These are phyloP conservation scores for Sequoiadendron giganteum DNA, from an alignment of 75 land plant species.

Conservation along the genomic window DNA sequence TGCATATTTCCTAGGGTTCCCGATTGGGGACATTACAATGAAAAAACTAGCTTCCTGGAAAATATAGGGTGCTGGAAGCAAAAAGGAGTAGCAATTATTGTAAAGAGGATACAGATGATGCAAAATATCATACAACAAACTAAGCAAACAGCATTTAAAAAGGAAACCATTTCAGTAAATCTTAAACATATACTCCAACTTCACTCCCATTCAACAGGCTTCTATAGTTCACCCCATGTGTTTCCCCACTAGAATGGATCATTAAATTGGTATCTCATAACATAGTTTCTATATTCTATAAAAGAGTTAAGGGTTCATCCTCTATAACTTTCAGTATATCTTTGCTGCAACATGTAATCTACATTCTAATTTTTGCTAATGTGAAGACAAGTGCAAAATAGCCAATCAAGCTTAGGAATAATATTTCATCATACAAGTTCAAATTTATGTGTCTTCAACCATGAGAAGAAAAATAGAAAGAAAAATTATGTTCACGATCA, in stretches of 20 bases:
- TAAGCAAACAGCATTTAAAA: too few relatives aligned
- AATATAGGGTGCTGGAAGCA: too few relatives aligned
- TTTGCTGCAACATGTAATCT: neutral
- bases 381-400: neutral
- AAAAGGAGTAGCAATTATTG: too few relatives aligned
- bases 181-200: neutral
- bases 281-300: neutral
- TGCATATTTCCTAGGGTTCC: too few relatives aligned
- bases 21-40: too few relatives aligned
- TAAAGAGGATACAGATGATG: too few relatives aligned
- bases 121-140: too few relatives aligned
- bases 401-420: neutral
- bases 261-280: neutral
- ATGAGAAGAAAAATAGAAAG: neutral
- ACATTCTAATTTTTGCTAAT: neutral
- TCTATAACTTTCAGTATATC: neutral
- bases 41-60: too few relatives aligned
- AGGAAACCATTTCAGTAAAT: too few relatives aligned
- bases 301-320: neutral
- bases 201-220: neutral
- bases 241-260: neutral
- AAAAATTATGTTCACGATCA: neutral
- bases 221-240: neutral
- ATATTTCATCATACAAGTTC: neutral
- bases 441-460: neutral